phyloP scores from a whole-genome alignment of 257 asterid genomes.

The Solanum rostratum region DNA sequence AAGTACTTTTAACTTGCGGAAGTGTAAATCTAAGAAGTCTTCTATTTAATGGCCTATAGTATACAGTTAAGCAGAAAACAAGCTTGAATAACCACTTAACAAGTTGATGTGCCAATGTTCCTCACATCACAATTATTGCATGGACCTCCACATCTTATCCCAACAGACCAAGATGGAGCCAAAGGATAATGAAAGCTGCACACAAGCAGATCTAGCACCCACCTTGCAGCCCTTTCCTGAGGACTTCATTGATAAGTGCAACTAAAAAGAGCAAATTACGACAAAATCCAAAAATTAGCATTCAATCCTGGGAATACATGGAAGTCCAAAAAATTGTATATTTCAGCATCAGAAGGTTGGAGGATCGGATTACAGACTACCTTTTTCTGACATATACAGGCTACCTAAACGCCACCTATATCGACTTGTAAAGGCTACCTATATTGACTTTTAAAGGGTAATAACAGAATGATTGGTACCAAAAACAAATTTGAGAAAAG shows the following conservation, averaged over 20 bases:
- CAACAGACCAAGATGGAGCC: not conserved
- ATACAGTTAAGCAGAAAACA: not conserved
- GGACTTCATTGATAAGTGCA: not conserved
- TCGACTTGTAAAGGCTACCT: not conserved
- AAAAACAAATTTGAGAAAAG: not conserved
- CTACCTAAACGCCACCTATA: not conserved
- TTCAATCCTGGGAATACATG: not conserved
- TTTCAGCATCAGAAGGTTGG: not conserved
- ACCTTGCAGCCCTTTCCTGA: not conserved
- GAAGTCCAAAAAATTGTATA: not conserved
- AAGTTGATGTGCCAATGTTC: not conserved
- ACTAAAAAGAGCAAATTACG: not conserved
- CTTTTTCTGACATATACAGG: not conserved
- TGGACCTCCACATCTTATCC: not conserved
- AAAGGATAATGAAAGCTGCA: not conserved
- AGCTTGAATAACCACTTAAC: not conserved
- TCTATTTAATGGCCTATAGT: not conserved
- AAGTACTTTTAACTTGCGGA: not conserved
- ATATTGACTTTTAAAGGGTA: not conserved
- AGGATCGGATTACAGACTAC: not conserved
- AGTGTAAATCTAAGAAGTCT: not conserved
- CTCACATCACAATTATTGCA: not conserved
- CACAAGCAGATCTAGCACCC: not conserved
- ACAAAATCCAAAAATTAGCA: not conserved
- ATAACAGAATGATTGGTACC: not conserved